Evolutionary conservation across 176 grass and related monocot species (phyloP).

Genomic region (Juncus inflexus): DNA sequence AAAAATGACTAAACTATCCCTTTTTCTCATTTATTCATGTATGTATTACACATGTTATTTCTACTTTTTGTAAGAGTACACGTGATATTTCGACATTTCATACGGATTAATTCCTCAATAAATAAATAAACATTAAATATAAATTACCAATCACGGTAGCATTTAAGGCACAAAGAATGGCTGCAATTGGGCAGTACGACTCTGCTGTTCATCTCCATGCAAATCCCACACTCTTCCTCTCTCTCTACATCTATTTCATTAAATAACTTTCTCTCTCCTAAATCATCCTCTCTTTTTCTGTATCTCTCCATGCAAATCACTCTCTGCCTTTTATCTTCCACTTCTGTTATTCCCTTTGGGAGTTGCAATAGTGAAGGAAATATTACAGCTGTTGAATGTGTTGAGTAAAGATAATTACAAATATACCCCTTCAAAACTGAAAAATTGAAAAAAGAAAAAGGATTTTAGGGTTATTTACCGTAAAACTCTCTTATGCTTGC

Average conservation of each 20-base stretch:
- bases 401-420: not conserved
- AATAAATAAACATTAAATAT: not conserved
- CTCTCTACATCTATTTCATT: conserved; percentile 68
- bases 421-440: not conserved
- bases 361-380: conserved; percentile 88
- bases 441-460: not conserved
- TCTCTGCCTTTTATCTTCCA: conserved; percentile 74
- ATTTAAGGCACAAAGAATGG: conserved; percentile 86
- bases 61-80: too few species aligned
- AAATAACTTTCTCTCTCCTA: conserved; percentile 31
- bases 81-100: too few species aligned
- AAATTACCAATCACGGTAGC: conserved; percentile 67
- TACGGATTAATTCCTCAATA: not conserved
- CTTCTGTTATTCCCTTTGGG: conserved; percentile 66
- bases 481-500: conserved; percentile 92
- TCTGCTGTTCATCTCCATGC: conserved; percentile 87
- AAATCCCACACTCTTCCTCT: conserved; percentile 90
- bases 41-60: too few species aligned
- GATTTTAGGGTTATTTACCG: conserved; percentile 34
- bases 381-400: conserved; percentile 54
- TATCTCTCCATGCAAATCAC: conserved; percentile 49
- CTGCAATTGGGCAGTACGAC: conserved; percentile 82
- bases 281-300: conserved; percentile 48
- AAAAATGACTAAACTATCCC: too few species aligned
- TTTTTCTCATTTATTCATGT: too few species aligned